A percentile compares a stretch with the other conserved stretches of the same genome.
phyloP scores from a whole-genome alignment of 257 asterid genomes.

The Ballota nigra region DNA sequence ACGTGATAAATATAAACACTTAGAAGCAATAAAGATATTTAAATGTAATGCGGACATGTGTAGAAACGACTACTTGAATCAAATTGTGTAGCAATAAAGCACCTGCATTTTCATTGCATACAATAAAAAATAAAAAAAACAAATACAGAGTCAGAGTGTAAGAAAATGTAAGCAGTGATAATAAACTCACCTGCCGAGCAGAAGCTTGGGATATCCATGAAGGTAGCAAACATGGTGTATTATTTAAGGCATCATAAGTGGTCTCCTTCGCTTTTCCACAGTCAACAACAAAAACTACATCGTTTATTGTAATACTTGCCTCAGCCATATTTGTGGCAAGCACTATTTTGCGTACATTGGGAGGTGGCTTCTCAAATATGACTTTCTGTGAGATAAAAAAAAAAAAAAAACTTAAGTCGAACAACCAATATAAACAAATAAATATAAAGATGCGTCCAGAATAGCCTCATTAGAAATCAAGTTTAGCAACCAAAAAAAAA shows the following conservation, averaged over 20 bases:
- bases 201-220: conserved; percentile 99
- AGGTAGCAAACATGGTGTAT: conserved; percentile 90
- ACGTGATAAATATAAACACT: not conserved
- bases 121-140: not conserved
- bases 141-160: conserved; percentile 16
- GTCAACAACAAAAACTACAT: conserved; percentile 90
- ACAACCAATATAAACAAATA: conserved; percentile 2
- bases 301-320: conserved; percentile 98
- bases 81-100: not conserved
- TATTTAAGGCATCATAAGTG: conserved; percentile 86
- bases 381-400: conserved; percentile 57
- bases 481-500: conserved; percentile 12
- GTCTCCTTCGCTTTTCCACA: conserved; percentile 99
- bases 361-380: conserved; percentile 90
- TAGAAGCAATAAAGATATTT: conserved; percentile 12
- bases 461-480: conserved; percentile 1
- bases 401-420: conserved; percentile 22
- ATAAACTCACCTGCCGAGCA: conserved; percentile 83
- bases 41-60: not conserved
- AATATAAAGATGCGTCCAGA: not conserved
- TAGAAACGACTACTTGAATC: conserved; percentile 12
- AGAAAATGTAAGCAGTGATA: conserved; percentile 2
- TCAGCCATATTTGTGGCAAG: conserved; percentile 99
- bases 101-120: not conserved
- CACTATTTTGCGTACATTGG: conserved; percentile 86